These are phyloP conservation scores for Aphanomyces euteiches DNA, from an alignment of 352 stramenopile genomes.

Conservation along the genomic window DNA sequence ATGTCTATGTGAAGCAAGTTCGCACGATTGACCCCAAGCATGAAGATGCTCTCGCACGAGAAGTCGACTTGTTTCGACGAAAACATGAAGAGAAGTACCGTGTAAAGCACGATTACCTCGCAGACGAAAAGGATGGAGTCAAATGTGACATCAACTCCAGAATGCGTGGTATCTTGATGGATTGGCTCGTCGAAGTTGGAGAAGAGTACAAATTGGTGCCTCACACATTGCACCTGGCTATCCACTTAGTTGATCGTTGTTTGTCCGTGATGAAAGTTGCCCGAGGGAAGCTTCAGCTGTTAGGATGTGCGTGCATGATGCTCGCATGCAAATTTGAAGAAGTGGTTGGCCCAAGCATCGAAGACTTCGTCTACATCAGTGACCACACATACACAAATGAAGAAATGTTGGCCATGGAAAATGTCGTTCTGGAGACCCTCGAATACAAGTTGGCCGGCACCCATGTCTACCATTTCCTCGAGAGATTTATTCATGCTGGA, in stretches of 20 bases:
- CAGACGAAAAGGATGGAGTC: slow-evolving; percentile 73
- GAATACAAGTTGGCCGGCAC: slow-evolving; percentile 75
- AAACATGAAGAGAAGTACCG: slow-evolving; percentile 78
- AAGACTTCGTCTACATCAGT: slow-evolving; percentile 97
- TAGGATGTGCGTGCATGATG: slow-evolving; percentile 94
- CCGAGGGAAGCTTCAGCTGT: slow-evolving; percentile 91
- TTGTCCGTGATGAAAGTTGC: slow-evolving; percentile 80
- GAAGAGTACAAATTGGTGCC: slow-evolving; percentile 83
- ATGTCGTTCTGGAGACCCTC: slow-evolving; percentile 64
- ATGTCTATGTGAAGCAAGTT: slow-evolving; percentile 50
- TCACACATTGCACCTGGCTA: slow-evolving; percentile 77
- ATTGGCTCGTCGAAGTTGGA: slow-evolving; percentile 96
- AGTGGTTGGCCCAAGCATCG: slow-evolving; percentile 90
- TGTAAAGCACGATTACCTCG: slow-evolving; percentile 55
- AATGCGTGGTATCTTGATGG: slow-evolving; percentile 99
- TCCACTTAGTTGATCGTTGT: slow-evolving; percentile 79
- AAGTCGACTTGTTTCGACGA: slow-evolving; percentile 60
- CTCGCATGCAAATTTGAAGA: slow-evolving; percentile 98
- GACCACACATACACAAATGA: slow-evolving; percentile 92
- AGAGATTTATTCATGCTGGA: slow-evolving; percentile 56
- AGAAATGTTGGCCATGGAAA: slow-evolving; percentile 83
- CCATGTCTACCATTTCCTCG: slow-evolving; percentile 69
- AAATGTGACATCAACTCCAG: slow-evolving; percentile 98
- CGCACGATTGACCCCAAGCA: slow-evolving; percentile 52
- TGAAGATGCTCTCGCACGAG: slow-evolving; percentile 42